Conservation (phyloP, 441 rosid genomes). For the Bruguiera hainesii region DNA sequence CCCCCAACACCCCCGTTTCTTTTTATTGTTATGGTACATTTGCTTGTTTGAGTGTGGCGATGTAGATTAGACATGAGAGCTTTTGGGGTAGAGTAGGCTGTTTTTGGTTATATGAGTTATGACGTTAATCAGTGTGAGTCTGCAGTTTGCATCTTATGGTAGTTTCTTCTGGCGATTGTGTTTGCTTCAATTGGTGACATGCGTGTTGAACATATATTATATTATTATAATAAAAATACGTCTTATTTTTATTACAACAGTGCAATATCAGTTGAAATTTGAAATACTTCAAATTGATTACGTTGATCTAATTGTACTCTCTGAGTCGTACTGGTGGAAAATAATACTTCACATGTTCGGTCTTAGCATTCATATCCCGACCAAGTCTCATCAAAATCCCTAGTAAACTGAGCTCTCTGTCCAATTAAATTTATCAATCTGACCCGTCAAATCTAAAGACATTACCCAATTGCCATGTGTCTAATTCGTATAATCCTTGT, state of each 20-base stretch:
- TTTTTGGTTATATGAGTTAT: not conserved
- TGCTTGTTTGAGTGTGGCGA: not conserved
- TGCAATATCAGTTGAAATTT: no score
- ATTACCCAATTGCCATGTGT: conserved; percentile 7
- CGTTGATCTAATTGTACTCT: no score
- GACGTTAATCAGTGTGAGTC: not conserved
- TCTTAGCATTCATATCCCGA: not conserved
- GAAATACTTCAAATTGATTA: no score
- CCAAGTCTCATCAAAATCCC: not conserved
- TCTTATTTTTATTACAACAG: no score
- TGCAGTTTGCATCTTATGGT: conserved; percentile 4
- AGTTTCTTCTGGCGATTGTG: not conserved
- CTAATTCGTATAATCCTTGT: no score
- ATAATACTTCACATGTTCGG: not conserved
- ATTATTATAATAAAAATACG: no score
- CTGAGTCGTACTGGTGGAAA: no score
- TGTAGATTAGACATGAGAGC: not conserved
- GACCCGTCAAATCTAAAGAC: conserved; percentile 10
- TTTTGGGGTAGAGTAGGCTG: not conserved
- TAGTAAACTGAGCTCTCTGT: not conserved
- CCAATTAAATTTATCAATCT: not conserved
- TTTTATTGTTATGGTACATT: not conserved
- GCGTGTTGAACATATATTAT: not conserved
- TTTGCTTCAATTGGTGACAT: not conserved
- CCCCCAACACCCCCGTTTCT: not conserved